These are phyloP conservation scores for Cytospora schulzeri DNA, from an alignment of 2,329 filamentous ascomycete genomes.

Conservation along the genomic window DNA sequence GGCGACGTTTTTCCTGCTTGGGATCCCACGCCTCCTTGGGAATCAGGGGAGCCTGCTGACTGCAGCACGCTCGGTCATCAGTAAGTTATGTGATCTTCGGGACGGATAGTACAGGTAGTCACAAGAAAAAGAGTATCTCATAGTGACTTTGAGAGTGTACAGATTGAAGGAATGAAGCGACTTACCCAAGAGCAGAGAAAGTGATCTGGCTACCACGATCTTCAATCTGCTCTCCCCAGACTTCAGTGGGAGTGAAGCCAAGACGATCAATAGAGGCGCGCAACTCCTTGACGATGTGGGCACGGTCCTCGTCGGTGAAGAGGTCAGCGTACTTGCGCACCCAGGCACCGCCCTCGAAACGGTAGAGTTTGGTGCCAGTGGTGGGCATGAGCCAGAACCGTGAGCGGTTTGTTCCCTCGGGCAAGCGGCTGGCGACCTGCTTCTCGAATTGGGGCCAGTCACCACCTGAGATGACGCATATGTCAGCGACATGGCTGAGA, in stretches of 20 bases:
- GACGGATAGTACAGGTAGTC: not conserved
- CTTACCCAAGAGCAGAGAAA: slow-evolving; percentile 41
- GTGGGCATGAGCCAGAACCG: slow-evolving; percentile 47
- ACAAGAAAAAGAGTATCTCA: not conserved
- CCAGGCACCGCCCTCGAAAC: slow-evolving; percentile 36
- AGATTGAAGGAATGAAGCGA: not conserved
- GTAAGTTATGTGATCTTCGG: not conserved
- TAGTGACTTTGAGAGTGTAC: not conserved
- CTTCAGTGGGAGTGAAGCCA: slow-evolving; percentile 41
- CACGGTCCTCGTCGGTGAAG: slow-evolving; percentile 37
- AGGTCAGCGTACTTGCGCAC: slow-evolving; percentile 41
- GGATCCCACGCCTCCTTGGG: slow-evolving; percentile 44
- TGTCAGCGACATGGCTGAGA: slow-evolving; percentile 42
- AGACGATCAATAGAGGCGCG: slow-evolving; percentile 40
- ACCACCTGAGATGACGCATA: slow-evolving; percentile 44
- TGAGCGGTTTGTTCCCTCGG: slow-evolving; percentile 38
- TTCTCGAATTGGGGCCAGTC: slow-evolving; percentile 47
- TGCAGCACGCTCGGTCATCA: not conserved
- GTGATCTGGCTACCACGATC: slow-evolving; percentile 46
- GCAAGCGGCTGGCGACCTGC: slow-evolving; percentile 42
- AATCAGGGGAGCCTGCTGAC: slow-evolving; percentile 41
- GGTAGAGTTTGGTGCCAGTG: slow-evolving; percentile 45
- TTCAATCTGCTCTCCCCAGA: slow-evolving; percentile 44
- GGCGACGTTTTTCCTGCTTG: slow-evolving; percentile 42
- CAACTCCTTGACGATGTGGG: slow-evolving; percentile 39